Evolutionary conservation across 441 rosid genomes (phyloP), one percentile per base, ranked within the genome.

Genomic region (Jatropha multifida): DNA sequence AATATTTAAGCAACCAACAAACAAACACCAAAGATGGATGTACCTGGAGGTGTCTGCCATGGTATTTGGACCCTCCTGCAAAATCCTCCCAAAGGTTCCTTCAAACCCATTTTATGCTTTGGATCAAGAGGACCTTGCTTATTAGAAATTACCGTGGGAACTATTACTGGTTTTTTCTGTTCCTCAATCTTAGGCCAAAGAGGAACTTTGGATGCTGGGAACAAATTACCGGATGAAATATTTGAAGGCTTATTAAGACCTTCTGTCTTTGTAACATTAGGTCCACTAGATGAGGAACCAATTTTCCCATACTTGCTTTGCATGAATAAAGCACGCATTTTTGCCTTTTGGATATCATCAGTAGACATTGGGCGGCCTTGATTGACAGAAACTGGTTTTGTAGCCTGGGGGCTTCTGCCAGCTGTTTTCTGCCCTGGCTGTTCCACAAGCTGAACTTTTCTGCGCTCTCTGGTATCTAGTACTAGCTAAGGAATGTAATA

Each of bases 321-420:
- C 97, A 90, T 92, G 83, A 82, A 88, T 23, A 83, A 82, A 56
- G 97, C 94, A 74, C 97, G 98, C 94, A 91, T 85, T 84, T 96
- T 96, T 69, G 97, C 99, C 81, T 96, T 96, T 85, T 94, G 97
- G 81, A 94, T 94, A 86, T 96, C 99, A 86, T 96, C 99, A 55
- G 95, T 94, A 73, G 99, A 94, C 95, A 96, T 90, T 38, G 99
- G 99, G 69, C 98, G 98, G 67, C 93, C 85, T 76, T 85, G 91
- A 82, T 81, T 81, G 79, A 82, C 74, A 75, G 94, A 74, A 56
- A 78, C 90, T 72, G 86, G 72, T 83, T 89, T 89, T 51, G 85
- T 80, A 17, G 87, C 80, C 82, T 92, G 99, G 5, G 88, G 82
- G 78, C 86, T 84, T 83, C 90, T 89, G 79, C 91, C 87, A 69